Percentiles rank a stretch among this genome's conserved stretches.
phyloP scores from a whole-genome alignment of 2,329 filamentous ascomycete species.

The Diaporthe sp. region DNA sequence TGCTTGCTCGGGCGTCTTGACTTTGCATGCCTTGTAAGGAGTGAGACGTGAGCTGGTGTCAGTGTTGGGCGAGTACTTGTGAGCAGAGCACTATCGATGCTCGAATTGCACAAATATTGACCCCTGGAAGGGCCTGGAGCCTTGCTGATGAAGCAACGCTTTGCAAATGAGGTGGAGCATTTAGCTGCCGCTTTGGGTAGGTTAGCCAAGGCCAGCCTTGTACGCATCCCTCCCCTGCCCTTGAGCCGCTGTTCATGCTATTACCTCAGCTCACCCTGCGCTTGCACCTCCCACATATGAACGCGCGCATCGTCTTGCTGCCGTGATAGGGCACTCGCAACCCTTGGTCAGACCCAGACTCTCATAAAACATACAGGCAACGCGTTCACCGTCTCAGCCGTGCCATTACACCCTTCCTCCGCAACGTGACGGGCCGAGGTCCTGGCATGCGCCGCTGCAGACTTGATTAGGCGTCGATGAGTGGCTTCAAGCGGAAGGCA shows the following conservation, averaged over 20 bases:
- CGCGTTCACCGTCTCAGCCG: background rate
- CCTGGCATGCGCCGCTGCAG: conserved; percentile 19
- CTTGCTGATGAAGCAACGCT: background rate
- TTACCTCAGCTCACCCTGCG: conserved; percentile 14
- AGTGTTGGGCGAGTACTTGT: background rate
- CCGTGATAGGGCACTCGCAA: background rate
- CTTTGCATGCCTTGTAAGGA: too few relatives aligned
- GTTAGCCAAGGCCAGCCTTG: conserved; percentile 29
- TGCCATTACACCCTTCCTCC: background rate
- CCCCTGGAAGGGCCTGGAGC: background rate
- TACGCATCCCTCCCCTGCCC: background rate
- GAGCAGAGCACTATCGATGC: background rate
- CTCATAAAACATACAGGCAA: background rate
- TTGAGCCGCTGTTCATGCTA: conserved; percentile 10
- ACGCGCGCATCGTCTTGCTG: conserved; percentile 16
- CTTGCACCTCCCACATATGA: conserved; percentile 17
- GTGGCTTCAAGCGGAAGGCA: conserved; percentile 15
- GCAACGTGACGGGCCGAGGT: conserved; percentile 16
- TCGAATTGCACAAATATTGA: background rate
- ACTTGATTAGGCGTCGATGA: conserved; percentile 34
- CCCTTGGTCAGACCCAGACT: background rate
- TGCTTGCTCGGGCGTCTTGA: too few relatives aligned
- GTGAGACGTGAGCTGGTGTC: background rate
- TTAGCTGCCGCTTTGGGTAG: conserved; percentile 19
- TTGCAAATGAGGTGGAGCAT: conserved; percentile 23